phyloP scores from a whole-genome alignment of 1,284 basidiomycete genomes.

The Peniophora sp. region DNA sequence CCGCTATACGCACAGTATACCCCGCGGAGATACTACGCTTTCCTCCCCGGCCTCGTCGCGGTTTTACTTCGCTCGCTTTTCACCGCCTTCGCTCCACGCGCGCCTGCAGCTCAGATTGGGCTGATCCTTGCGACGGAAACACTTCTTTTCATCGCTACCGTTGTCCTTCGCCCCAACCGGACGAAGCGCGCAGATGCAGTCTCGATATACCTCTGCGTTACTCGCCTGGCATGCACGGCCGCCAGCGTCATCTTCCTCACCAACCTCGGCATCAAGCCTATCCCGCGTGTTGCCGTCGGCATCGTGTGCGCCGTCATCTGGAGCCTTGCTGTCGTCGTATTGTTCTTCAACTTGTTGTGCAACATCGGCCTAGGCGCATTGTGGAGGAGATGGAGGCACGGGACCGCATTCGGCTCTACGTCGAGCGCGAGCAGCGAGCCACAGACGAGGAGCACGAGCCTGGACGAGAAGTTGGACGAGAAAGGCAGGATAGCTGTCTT shows the following conservation, averaged over 20 bases:
- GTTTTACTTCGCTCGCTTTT: constrained; percentile 62
- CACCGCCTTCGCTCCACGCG: constrained; percentile 60
- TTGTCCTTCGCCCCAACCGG: constrained; percentile 49
- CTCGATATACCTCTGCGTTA: constrained; percentile 52
- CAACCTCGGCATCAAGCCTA: constrained; percentile 50
- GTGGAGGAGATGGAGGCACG: constrained; percentile 3
- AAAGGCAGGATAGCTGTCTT: constrained; percentile 5
- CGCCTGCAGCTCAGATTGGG: constrained; percentile 67
- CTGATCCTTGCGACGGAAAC: constrained; percentile 65
- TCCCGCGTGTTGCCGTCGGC: constrained; percentile 71
- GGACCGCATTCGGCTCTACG: neutral
- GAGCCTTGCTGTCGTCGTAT: constrained; percentile 49
- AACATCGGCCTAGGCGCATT: constrained; percentile 29
- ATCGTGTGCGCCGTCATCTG: constrained; percentile 55
- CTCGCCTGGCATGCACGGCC: constrained; percentile 55
- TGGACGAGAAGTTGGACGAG: neutral
- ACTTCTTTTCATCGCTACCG: constrained; percentile 44
- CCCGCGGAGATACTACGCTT: constrained; percentile 47
- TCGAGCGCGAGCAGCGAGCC: constrained; percentile 5
- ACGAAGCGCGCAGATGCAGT: constrained; percentile 56
- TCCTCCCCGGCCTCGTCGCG: constrained; percentile 46
- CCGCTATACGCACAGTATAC: constrained; percentile 51
- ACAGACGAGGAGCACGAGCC: constrained; percentile 13
- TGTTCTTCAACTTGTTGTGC: constrained; percentile 51
- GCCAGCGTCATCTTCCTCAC: constrained; percentile 64